Conservation (phyloP, 148 eudicot species). For the Fagopyrum homotropicum region DNA sequence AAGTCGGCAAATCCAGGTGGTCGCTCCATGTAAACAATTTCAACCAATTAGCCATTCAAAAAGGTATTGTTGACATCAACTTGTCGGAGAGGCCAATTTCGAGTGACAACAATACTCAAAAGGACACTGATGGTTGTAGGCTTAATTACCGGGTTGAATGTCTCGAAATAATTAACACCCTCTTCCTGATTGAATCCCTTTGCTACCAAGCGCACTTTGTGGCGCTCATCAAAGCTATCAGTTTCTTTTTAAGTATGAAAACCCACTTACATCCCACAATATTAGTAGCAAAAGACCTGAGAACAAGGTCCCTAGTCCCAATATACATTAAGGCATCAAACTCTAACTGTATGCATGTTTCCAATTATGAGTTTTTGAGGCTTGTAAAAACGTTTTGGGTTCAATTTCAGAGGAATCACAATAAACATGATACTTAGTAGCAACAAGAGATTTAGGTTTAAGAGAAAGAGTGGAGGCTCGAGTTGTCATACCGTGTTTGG, state of each 20-base stretch:
- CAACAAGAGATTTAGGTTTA: constrained; percentile 8
- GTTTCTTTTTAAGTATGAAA: not conserved
- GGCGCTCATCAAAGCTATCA: constrained; percentile 16
- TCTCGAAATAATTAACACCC: not conserved
- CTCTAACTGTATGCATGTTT: constrained; percentile 6
- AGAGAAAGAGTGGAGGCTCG: constrained; percentile 6
- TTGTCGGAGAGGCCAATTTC: no score
- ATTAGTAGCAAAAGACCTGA: constrained; percentile 7
- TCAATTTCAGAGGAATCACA: not conserved
- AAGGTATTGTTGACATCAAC: no score
- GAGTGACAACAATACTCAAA: no score
- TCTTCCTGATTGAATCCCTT: constrained; percentile 16
- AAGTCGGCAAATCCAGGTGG: no score
- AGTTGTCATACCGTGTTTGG: not conserved
- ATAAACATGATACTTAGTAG: not conserved
- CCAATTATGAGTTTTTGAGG: constrained; percentile 2
- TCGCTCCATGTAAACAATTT: no score
- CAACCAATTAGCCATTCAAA: no score
- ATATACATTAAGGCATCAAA: not conserved
- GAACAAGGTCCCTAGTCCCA: constrained; percentile 17
- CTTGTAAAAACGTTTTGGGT: not conserved
- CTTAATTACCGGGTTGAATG: no score
- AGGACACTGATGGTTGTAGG: no score
- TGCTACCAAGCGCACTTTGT: constrained; percentile 18
- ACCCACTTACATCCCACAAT: constrained; percentile 21